Evolutionary conservation across 495 filamentous ascomycete genomes (phyloP), one percentile per base, ranked within the genome.

Genomic region (Talaromyces trachyspermus): DNA sequence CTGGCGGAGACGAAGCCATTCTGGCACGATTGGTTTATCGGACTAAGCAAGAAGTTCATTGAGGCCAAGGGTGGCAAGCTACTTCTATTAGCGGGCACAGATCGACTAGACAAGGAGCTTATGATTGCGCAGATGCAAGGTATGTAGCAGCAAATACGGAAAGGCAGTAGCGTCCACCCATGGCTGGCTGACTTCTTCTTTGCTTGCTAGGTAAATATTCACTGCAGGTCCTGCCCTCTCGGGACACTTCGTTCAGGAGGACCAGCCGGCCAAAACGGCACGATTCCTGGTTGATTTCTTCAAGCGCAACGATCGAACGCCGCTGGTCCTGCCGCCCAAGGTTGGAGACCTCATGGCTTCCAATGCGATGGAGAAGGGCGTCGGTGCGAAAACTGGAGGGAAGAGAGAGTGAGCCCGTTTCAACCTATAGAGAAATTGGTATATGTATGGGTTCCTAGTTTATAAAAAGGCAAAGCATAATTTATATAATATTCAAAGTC

Each of bases 51-150:
- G 44, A 95, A 95, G 63, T 99, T 99, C 61, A 75, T 99, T 20
- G 72, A 76, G 25, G 86, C 83, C 0, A 76, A 77, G 39, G 92
- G 91, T 7, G 92, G 89, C 36, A 99, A 99, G 65, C 59, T 97
- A 49, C 68, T 99, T 20, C 66, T 99, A 22, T 76, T 99, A 12
- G 94, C 92, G 5, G 92, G 92, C 5, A 97, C 92, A 11, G 92
- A 99, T 65, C 74, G 94, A 46, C 64, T 99, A 40, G 92, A 97
- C 60, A 94, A 86, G 56, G 92, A 97, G 55, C 63, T 97, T 53
- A 95, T 90, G 68, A 97, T 97, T 60, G 92, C 89, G 12, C 92
- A 97, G 65, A 95, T 95, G 89, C 89, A 95, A 76, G 89, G 89
- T 84, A 4, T 19, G 15, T 44, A 10, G n/a, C 36, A 14, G 15